Evolutionary conservation across 192 early-diverging fungal genomes (phyloP).

Genomic region (Umbelopsis ramanniana): DNA sequence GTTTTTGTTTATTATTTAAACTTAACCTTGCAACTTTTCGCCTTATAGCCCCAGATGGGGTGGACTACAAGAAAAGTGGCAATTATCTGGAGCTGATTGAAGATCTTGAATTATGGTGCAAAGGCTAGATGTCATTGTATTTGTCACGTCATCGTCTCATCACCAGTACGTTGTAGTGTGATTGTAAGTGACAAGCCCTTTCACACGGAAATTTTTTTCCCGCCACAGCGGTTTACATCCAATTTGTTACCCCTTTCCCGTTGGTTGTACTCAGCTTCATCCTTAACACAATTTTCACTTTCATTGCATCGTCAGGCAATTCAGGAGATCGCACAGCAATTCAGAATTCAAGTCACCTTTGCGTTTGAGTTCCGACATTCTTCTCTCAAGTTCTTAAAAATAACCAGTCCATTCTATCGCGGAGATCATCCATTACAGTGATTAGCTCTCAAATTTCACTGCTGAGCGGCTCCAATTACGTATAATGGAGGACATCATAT

Average conservation of each 20-base stretch:
- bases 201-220: slow-evolving; percentile 23
- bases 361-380: not conserved
- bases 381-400: not conserved
- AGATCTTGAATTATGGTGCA: not conserved
- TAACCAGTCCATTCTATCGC: not conserved
- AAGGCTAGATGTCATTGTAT: not conserved
- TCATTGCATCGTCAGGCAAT: too few species aligned
- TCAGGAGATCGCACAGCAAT: too few species aligned
- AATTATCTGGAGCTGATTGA: not conserved
- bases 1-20: too few species aligned
- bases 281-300: too few species aligned
- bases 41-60: too few species aligned
- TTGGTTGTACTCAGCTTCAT: too few species aligned
- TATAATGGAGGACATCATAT: slow-evolving; percentile 46
- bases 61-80: too few species aligned
- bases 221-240: not conserved
- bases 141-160: not conserved
- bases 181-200: not conserved
- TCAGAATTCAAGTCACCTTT: not conserved
- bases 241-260: slow-evolving; percentile 2
- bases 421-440: not conserved
- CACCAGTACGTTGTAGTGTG: not conserved
- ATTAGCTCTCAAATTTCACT: not conserved
- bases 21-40: too few species aligned
- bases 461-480: not conserved